Base-by-base conservation (phyloP, 768 basidiomycete species). In the Leccinum variicolor region DNA sequence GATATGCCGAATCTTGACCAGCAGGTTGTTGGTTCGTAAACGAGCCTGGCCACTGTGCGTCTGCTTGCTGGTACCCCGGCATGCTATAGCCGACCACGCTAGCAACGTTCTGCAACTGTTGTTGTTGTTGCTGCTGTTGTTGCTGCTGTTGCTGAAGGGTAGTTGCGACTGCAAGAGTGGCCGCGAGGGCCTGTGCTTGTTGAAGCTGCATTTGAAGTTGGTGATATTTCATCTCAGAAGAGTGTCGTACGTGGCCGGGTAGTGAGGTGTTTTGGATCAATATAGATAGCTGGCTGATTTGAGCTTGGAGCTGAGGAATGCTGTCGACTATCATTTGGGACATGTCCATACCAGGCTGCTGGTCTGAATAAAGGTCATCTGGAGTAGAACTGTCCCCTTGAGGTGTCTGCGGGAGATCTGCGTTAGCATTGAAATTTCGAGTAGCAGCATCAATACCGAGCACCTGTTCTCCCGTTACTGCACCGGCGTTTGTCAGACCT, bases 241-340 rank as follows among this genome's bases (percentile, higher is more conserved):
- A 84, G 67, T 87, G 87, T 33, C 91, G 86, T 46, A 89, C 87
- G 52, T 84, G 83, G 23, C 74, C 73, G 2, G 90, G 89, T 7
- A 94, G 76, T 9, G 84, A 79, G 19, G 86, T 83, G 67, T 92
- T 93, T 71, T 90, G 87, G 62, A 94, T 82, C 79, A 90, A 86
- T 62, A 85, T 76, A 56, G 84, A 86, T 52, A 92, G 78, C 65
- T 94, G 92, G n/a, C 77, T 75, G 59, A 93, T 86, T 67, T 93
- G 90, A 5, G 90, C 90, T 72, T 94, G 92, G 17, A 94, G 76
- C 68, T 91, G 86, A 19, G 90, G 85, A 62, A 93, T 88, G 67
- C 77, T 86, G 62, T 89, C 85, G 31, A 84, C 83, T 64, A 90
- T 77, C 75, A 86, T 83, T 62, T 85, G 85, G 23, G 83, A 79